Conservation (phyloP, 2,329 filamentous ascomycete genomes). For the Aureobasidium leucospermi region DNA sequence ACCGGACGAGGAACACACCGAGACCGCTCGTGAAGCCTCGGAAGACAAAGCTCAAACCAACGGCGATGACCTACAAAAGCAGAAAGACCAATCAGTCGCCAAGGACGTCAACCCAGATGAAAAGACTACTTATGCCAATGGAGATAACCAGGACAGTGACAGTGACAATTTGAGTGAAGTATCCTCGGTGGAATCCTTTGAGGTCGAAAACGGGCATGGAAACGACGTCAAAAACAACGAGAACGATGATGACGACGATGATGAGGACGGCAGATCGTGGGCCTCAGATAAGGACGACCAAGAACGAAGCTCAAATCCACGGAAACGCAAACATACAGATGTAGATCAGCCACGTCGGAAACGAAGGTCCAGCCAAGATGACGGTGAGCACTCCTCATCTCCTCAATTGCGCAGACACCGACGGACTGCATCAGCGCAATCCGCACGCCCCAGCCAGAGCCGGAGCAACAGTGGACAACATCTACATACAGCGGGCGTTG, state of each 20-base stretch:
- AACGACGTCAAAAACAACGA: neutral
- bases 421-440: conserved; percentile 58
- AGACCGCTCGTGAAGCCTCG: neutral
- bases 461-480: conserved; percentile 17
- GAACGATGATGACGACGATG: conserved; percentile 10
- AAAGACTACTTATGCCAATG: neutral
- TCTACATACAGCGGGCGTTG: neutral
- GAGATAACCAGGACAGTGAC: conserved; percentile 18
- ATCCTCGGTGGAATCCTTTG: conserved; percentile 24
- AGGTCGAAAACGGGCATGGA: neutral
- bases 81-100: neutral
- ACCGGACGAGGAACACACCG: neutral
- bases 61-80: conserved; percentile 24
- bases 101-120: conserved; percentile 1
- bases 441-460: conserved; percentile 49
- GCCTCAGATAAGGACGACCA: conserved; percentile 16
- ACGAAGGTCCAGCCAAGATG: conserved; percentile 7
- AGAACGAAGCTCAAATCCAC: conserved; percentile 25
- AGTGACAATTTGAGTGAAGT: conserved; percentile 25
- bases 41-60: conserved; percentile 25
- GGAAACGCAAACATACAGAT: conserved; percentile 28
- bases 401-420: conserved; percentile 53
- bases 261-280: conserved; percentile 14
- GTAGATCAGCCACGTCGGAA: conserved; percentile 13
- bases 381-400: conserved; percentile 47